Evolutionary conservation across 148 eudicot species (phyloP).

Genomic region (Tetragonia tetragonoides): DNA sequence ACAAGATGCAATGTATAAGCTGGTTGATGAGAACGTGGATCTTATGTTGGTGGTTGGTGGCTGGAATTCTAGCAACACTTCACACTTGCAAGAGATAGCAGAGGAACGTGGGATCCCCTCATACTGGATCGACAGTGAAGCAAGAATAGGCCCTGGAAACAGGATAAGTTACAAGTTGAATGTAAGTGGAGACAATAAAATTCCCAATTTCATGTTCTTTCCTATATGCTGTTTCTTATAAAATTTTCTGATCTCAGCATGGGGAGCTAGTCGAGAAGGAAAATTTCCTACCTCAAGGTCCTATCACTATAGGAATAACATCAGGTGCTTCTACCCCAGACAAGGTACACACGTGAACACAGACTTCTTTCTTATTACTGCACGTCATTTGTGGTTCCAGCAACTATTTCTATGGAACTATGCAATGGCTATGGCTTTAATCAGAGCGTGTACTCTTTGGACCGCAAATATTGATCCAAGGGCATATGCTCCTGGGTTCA

Average conservation of each 20-base stretch:
- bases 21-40: constrained; percentile 75
- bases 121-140: constrained; percentile 90
- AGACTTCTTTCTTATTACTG: not conserved
- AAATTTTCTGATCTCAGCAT: constrained; percentile 47
- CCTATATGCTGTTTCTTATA: constrained; percentile 13
- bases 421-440: not conserved
- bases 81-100: constrained; percentile 91
- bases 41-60: constrained; percentile 96
- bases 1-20: constrained; percentile 96
- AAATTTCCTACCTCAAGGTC: constrained; percentile 84
- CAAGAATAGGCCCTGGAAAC: constrained; percentile 91
- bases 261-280: constrained; percentile 97
- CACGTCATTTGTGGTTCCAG: not conserved
- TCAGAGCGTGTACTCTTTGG: not conserved
- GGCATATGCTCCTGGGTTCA: not conserved
- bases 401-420: not conserved
- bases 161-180: constrained; percentile 65
- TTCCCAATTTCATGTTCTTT: not conserved
- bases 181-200: constrained; percentile 35
- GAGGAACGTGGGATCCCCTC: constrained; percentile 93
- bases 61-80: constrained; percentile 99
- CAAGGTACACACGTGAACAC: constrained; percentile 49
- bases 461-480: not conserved
- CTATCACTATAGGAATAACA: constrained; percentile 79
- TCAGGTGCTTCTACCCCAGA: constrained; percentile 98